Base-by-base conservation (phyloP, 306 rosid species). In the Quercus parvula region DNA sequence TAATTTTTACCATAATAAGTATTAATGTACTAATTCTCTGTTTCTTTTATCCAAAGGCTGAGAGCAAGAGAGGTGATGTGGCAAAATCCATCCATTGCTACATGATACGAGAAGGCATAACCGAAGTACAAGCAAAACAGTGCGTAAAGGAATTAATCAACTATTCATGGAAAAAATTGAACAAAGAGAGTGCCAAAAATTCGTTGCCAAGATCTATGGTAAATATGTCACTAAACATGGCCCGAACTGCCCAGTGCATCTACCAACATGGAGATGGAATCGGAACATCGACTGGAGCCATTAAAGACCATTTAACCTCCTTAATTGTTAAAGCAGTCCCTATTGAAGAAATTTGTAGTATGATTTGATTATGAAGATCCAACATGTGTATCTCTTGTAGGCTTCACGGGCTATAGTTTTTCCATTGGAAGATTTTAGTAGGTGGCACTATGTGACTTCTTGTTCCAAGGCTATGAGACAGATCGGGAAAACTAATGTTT, bases 11-110 rank as follows among this genome's bases (percentile, higher is more conserved):
- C 44, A 7, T 38, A 38, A 38, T 38, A 38, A 7, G 44, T 38
- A 38, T 38, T 10, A 46, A 11, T 12, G 54, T 46, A 46, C 54
- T 11, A 28, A 49, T 38, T 7, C 8, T 28, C 19, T 7, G 1
- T 73, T 30, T 31, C 18, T 22, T 6, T 22, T 27, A 25, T 7
- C 24, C 1, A 3, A 71, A 80, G 87, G 82, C 74, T 20, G 85
- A 84, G 68, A 27, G 64, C 41, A 73, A 77, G 71, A 84, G 87
- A 77, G 87, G 87, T 1, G 85, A 81, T 52, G 85, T 84, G 25
- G 56, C 82, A 9, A 84, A 81, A 41, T 68, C 85, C 24, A 49
- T 80, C 2, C 46, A 77, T 68, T 84, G 83, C 49, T 74, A 70
- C 75, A 77, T 74, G 87, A 71, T 38, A 28, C 77, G 74, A 20